Conservation (phyloP, 2,329 filamentous ascomycete species). For the Aspergillus brasiliensis region DNA sequence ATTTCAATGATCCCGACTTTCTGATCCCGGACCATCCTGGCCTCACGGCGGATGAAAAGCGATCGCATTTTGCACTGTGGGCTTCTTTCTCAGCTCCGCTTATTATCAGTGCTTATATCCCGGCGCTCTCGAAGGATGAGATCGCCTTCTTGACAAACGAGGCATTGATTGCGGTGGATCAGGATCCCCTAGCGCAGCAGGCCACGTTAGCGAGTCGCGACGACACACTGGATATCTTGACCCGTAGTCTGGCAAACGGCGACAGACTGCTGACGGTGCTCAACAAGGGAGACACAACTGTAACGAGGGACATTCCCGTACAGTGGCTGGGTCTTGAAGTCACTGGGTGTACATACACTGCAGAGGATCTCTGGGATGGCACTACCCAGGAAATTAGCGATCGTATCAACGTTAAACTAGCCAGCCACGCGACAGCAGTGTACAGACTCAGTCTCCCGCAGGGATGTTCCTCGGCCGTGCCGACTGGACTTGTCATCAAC, state of each 20-base stretch:
- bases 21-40: conserved; percentile 52
- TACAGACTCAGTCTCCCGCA: conserved; percentile 44
- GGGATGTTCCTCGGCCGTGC: conserved; percentile 32
- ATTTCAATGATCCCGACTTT: conserved; percentile 55
- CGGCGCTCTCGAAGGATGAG: conserved; percentile 37
- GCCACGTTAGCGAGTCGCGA: conserved; percentile 52
- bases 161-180: conserved; percentile 47
- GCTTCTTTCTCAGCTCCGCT: conserved; percentile 52
- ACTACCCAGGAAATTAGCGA: conserved; percentile 25
- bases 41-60: conserved; percentile 47
- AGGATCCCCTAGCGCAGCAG: conserved; percentile 48
- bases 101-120: conserved; percentile 51
- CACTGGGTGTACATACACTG: conserved; percentile 30
- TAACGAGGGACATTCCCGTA: conserved; percentile 36
- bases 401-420: conserved; percentile 32
- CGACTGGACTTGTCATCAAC: conserved; percentile 55
- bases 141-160: conserved; percentile 44
- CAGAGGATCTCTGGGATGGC: conserved; percentile 51
- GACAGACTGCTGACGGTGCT: conserved; percentile 52
- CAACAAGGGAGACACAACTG: conserved; percentile 42
- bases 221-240: conserved; percentile 49
- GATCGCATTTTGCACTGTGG: conserved; percentile 56
- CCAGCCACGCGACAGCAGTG: conserved; percentile 46
- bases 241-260: conserved; percentile 50
- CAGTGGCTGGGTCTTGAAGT: conserved; percentile 40